Conservation (phyloP, 441 rosid genomes). For the Jatropha multifida region DNA sequence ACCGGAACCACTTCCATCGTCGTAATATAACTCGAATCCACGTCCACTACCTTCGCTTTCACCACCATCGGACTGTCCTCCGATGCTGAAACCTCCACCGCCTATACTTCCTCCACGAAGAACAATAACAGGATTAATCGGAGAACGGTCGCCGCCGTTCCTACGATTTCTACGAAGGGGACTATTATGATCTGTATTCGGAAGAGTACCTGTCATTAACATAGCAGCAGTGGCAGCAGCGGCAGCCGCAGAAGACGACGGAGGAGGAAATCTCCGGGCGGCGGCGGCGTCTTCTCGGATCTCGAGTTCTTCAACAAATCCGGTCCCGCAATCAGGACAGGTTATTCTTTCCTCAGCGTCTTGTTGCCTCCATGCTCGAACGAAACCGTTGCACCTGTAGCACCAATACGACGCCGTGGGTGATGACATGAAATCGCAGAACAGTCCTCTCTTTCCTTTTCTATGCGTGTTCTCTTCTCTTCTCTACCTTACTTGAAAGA, state of each 20-base stretch:
- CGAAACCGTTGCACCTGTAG: conserved; percentile 71
- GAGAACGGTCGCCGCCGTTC: conserved; percentile 52
- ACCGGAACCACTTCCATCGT: conserved; percentile 77
- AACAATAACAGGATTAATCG: conserved; percentile 79
- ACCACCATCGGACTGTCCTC: conserved; percentile 8
- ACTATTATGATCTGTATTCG: conserved; percentile 21
- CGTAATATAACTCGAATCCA: conserved; percentile 74
- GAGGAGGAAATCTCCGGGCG: conserved; percentile 37
- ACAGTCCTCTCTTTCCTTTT: not conserved
- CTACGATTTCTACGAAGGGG: conserved; percentile 42
- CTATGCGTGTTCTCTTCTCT: not conserved
- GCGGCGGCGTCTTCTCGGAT: conserved; percentile 35
- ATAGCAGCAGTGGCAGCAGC: conserved; percentile 31
- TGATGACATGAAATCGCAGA: conserved; percentile 34
- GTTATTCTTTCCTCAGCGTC: conserved; percentile 32
- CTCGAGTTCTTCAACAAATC: conserved; percentile 73
- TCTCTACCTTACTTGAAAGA: not conserved
- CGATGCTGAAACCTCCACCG: not conserved
- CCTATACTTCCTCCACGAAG: conserved; percentile 52
- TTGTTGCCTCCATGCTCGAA: conserved; percentile 45
- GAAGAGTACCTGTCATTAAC: conserved; percentile 34
- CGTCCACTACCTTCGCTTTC: conserved; percentile 35
- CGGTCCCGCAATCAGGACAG: conserved; percentile 81
- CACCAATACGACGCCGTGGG: conserved; percentile 76
- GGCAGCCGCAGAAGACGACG: not conserved